A percentile compares a stretch with the other conserved stretches of the same genome.
These are phyloP conservation scores for Heritiera littoralis DNA, from an alignment of 345 rosid genomes.

Conservation along the genomic window DNA sequence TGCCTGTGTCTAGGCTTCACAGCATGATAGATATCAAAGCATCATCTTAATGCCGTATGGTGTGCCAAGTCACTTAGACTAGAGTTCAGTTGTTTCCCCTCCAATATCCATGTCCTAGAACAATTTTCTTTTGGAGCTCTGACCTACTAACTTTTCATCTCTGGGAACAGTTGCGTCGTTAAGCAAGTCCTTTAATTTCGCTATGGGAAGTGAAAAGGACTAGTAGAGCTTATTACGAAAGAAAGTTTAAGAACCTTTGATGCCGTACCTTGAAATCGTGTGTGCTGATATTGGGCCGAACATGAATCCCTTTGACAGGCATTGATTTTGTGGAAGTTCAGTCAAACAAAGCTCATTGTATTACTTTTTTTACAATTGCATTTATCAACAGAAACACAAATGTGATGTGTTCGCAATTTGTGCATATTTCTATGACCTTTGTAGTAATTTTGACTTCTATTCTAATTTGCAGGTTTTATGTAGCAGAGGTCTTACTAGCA, in stretches of 20 bases:
- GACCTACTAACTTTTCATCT: background rate
- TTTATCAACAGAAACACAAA: background rate
- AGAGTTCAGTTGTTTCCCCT: background rate
- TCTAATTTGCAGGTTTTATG: conserved; percentile 58
- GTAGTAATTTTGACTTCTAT: conserved; percentile 15
- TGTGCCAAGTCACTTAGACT: background rate
- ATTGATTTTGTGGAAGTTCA: background rate
- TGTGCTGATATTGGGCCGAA: background rate
- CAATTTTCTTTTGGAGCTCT: background rate
- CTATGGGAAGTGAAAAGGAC: background rate
- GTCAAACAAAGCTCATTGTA: background rate
- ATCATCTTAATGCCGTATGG: background rate
- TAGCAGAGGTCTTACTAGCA: conserved; percentile 70
- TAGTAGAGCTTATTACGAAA: background rate
- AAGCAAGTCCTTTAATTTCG: background rate
- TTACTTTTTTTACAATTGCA: background rate
- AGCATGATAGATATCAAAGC: background rate
- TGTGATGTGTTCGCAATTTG: background rate
- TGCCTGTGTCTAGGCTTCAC: background rate
- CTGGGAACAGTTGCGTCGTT: background rate
- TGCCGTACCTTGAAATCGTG: background rate
- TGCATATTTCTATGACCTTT: background rate
- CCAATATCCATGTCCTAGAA: background rate
- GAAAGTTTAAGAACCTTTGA: background rate
- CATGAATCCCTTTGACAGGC: background rate